phyloP scores from a whole-genome alignment of 1,139 yeast species.

The Blastobotrys proliferans region DNA sequence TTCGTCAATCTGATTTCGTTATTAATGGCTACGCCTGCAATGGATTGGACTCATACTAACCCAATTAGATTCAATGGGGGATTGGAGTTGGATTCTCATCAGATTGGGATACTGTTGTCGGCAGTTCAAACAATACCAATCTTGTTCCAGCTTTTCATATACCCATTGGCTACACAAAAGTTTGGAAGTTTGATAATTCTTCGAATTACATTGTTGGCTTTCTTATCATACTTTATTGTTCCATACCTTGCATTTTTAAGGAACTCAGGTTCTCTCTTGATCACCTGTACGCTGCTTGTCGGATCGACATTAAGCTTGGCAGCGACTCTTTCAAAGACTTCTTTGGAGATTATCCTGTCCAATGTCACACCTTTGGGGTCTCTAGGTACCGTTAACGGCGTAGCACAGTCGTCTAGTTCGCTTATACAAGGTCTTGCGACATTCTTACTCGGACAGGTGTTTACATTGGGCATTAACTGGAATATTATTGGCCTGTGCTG shows the following conservation, averaged over 20 bases:
- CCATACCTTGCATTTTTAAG: conserved; percentile 48
- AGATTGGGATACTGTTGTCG: conserved; percentile 53
- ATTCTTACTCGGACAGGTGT: too few relatives aligned
- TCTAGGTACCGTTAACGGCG: conserved; percentile 31
- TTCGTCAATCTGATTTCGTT: conserved; percentile 58
- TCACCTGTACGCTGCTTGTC: conserved; percentile 18
- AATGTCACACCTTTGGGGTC: conserved; percentile 27
- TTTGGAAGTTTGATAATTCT: conserved; percentile 46
- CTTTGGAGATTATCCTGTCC: conserved; percentile 30
- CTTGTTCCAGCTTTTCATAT: conserved; percentile 46
- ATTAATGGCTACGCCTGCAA: conserved; percentile 49
- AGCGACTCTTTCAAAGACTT: conserved; percentile 31
- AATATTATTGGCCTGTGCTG: too few relatives aligned
- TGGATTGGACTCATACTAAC: conserved; percentile 25
- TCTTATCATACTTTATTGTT: conserved; percentile 44
- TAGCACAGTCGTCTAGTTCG: too few relatives aligned
- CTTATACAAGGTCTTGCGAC: too few relatives aligned
- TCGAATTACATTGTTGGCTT: conserved; percentile 41
- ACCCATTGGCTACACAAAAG: conserved; percentile 51
- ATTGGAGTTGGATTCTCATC: conserved; percentile 43
- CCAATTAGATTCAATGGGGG: conserved; percentile 49
- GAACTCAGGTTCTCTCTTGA: too few relatives aligned
- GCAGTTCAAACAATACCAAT: conserved; percentile 54
- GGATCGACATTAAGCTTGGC: conserved; percentile 26
- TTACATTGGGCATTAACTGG: too few relatives aligned